Evolutionary conservation across 164 flowering plant species (phyloP).

Genomic region (Chimonanthus praecox): DNA sequence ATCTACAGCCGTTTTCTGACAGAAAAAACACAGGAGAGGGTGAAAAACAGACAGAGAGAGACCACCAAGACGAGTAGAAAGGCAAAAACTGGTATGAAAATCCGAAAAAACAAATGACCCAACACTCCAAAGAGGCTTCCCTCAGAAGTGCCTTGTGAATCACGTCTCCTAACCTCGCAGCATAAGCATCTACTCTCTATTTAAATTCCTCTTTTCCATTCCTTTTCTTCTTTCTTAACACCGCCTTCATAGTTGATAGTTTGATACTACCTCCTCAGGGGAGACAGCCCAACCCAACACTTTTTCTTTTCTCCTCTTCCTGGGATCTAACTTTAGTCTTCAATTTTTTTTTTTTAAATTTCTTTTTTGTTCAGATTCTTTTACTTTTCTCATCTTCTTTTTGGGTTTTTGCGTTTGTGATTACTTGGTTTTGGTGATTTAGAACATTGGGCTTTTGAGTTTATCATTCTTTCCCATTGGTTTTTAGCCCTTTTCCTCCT

Average conservation of each 20-base stretch:
- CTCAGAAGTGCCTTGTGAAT: conserved; percentile 22
- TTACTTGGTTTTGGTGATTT: background rate
- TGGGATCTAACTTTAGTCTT: background rate
- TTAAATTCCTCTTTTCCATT: conserved; percentile 7
- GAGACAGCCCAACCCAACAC: background rate
- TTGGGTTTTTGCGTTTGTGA: background rate
- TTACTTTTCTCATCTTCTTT: background rate
- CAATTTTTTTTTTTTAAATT: background rate
- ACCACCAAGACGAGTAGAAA: background rate
- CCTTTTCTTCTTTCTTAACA: conserved; percentile 18
- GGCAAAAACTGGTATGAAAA: background rate
- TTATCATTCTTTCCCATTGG: no score
- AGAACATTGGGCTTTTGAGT: background rate
- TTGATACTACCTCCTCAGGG: background rate
- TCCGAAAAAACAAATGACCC: background rate
- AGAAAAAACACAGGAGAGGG: background rate
- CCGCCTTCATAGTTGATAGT: background rate
- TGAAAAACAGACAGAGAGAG: background rate
- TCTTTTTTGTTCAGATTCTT: background rate
- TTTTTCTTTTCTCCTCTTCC: background rate
- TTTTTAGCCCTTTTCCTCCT: background rate
- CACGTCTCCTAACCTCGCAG: conserved; percentile 13
- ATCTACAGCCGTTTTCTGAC: background rate
- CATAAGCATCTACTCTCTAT: conserved; percentile 8
- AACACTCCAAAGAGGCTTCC: conserved; percentile 10